A percentile compares a stretch with the other conserved stretches of the same genome.
phyloP scores from a whole-genome alignment of 257 asterid genomes.

The Jacaranda mimosifolia region DNA sequence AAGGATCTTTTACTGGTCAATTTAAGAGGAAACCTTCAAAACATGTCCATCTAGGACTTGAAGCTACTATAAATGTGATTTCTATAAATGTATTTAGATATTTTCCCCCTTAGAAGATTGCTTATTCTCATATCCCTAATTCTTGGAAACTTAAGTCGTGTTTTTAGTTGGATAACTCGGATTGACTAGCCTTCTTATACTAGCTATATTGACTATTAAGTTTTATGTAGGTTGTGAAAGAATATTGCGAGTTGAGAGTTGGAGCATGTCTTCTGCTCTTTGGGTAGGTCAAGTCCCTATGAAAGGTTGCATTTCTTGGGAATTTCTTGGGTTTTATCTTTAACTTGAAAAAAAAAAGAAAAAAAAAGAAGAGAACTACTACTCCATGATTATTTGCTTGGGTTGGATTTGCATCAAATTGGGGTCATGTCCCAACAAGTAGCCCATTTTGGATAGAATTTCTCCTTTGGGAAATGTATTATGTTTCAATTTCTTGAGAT shows the following conservation, averaged over 20 bases:
- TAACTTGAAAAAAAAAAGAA: too few species aligned
- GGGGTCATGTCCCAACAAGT: too few species aligned
- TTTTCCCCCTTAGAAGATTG: background rate
- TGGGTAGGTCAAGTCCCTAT: slow-evolving; percentile 90
- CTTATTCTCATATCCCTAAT: background rate
- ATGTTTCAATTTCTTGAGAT: too few species aligned
- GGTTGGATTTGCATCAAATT: too few species aligned
- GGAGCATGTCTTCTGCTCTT: slow-evolving; percentile 84
- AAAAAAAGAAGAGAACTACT: too few species aligned
- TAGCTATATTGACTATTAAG: background rate
- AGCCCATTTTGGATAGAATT: too few species aligned
- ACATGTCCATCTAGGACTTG: slow-evolving; percentile 79
- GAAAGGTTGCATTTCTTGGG: slow-evolving; percentile 94
- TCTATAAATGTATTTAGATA: background rate
- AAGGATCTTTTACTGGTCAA: slow-evolving; percentile 89
- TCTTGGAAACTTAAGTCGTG: slow-evolving; percentile 10
- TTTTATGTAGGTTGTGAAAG: slow-evolving; percentile 84
- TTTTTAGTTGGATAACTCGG: background rate
- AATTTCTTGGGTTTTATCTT: background rate
- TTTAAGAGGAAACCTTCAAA: slow-evolving; percentile 96
- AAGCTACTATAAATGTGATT: background rate
- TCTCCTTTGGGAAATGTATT: too few species aligned
- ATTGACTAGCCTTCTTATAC: background rate
- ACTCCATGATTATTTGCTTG: too few species aligned
- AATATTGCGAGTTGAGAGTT: slow-evolving; percentile 87